Conservation (phyloP, 2,329 filamentous ascomycete species). For the Apiospora kogelbergensis region DNA sequence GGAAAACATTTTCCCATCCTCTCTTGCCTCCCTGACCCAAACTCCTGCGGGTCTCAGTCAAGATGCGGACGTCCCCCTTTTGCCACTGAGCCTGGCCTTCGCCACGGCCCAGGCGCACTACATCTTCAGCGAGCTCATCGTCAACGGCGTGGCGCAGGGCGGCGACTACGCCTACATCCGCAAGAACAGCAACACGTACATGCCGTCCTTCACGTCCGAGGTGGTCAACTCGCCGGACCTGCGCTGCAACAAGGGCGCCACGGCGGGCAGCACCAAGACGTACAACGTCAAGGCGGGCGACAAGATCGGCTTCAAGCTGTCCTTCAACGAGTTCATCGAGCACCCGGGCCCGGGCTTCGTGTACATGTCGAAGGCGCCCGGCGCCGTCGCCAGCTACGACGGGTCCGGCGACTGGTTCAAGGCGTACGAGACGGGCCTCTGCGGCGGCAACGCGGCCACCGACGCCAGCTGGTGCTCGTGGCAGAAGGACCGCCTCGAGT, state of each 20-base stretch:
- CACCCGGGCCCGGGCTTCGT: conserved; percentile 43
- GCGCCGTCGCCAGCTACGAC: conserved; percentile 14
- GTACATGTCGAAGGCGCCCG: conserved; percentile 38
- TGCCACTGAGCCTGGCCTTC: not conserved
- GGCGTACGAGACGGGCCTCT: conserved; percentile 13
- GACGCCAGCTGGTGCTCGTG: conserved; percentile 10
- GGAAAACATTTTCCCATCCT: not conserved
- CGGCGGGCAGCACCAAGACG: conserved; percentile 37
- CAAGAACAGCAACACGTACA: conserved; percentile 40
- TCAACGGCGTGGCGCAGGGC: conserved; percentile 41
- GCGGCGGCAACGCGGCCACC: conserved; percentile 1
- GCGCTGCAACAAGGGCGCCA: conserved; percentile 44
- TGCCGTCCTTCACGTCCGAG: conserved; percentile 34
- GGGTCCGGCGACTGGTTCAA: conserved; percentile 20
- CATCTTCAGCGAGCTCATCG: conserved; percentile 12
- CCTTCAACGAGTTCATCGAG: conserved; percentile 49
- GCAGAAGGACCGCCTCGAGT: conserved; percentile 16
- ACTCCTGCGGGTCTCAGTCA: not conserved
- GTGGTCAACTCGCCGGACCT: conserved; percentile 35
- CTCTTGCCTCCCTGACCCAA: not conserved
- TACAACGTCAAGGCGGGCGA: conserved; percentile 48
- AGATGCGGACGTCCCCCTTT: not conserved
- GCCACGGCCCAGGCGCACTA: conserved; percentile 9
- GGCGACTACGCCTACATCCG: conserved; percentile 49
- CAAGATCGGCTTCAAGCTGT: conserved; percentile 49